These are phyloP conservation scores for Neurospora tetrasperma DNA, from an alignment of 495 filamentous ascomycete species.

Conservation along the genomic window DNA sequence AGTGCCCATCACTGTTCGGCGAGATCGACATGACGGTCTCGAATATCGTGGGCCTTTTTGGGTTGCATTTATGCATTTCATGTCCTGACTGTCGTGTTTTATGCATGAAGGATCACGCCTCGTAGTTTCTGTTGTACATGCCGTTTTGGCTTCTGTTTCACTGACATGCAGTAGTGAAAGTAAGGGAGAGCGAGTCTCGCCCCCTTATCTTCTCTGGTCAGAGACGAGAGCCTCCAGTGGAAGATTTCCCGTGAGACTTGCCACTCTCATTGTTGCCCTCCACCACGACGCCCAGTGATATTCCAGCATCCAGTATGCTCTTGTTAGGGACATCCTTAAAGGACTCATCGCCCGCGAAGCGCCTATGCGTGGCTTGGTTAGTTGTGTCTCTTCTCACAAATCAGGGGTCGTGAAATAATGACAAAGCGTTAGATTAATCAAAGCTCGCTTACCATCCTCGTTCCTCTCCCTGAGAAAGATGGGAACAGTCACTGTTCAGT, in stretches of 20 bases:
- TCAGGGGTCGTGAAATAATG: slow-evolving; percentile 14
- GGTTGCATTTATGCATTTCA: not conserved
- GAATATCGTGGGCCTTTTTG: not conserved
- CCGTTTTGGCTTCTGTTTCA: not conserved
- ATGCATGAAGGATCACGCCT: not conserved
- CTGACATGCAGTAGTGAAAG: not conserved
- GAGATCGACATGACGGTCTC: not conserved
- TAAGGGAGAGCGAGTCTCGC: not conserved
- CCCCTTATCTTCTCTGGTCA: not conserved
- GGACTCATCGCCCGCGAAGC: slow-evolving; percentile 65
- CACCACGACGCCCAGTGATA: slow-evolving; percentile 23
- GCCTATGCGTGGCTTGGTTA: slow-evolving; percentile 35
- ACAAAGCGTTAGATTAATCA: slow-evolving; percentile 4
- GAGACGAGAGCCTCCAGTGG: not conserved
- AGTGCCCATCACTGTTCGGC: not conserved
- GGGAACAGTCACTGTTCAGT: slow-evolving; percentile 73
- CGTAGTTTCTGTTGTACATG: not conserved
- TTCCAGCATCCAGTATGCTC: slow-evolving; percentile 22
- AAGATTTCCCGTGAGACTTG: not conserved
- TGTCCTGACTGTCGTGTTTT: not conserved
- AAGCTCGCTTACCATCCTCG: slow-evolving; percentile 65
- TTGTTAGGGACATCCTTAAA: slow-evolving; percentile 31
- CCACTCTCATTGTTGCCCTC: slow-evolving; percentile 12
- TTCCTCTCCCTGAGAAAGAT: slow-evolving; percentile 66
- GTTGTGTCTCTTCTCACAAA: not conserved